A percentile compares a stretch with the other conserved stretches of the same genome.
Evolutionary conservation across 768 basidiomycete species (phyloP).

Genomic region (Boletus rufocinnamomeus): DNA sequence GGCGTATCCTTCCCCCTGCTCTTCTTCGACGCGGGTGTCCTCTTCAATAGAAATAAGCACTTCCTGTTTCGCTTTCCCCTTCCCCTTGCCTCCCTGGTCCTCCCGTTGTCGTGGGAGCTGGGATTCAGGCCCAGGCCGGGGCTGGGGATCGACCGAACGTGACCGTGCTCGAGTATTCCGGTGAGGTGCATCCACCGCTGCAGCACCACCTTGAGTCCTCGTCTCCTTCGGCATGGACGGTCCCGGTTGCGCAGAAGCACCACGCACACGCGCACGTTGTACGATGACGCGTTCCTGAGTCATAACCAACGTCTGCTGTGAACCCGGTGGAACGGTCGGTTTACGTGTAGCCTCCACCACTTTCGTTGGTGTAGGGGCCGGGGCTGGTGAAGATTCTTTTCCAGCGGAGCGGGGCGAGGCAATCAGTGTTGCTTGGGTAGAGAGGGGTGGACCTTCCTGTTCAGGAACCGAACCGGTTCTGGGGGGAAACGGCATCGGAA

Average conservation of each 20-base stretch:
- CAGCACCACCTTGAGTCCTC: background rate
- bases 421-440: conserved; percentile 32
- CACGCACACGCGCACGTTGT: conserved; percentile 11
- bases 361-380: background rate
- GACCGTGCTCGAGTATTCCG: conserved; percentile 27
- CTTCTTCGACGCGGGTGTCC: conserved; percentile 1
- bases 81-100: background rate
- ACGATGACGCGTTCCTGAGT: conserved; percentile 1
- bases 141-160: conserved; percentile 22
- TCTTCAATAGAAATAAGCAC: conserved; percentile 12
- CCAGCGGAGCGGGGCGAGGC: conserved; percentile 16
- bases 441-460: conserved; percentile 10
- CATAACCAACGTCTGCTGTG: conserved; percentile 13
- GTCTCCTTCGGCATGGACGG: conserved; percentile 5
- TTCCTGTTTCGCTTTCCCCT: conserved; percentile 7
- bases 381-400: background rate
- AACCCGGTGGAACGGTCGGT: conserved; percentile 3
- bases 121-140: background rate
- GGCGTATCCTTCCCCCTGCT: background rate
- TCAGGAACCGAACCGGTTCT: background rate
- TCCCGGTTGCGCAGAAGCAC: conserved; percentile 16
- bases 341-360: background rate
- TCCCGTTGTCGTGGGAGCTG: background rate
- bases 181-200: conserved; percentile 10
- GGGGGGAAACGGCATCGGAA: conserved; percentile 3